These are phyloP conservation scores for Vaccinium vitisidaea DNA, from an alignment of 148 eudicot species.

Conservation along the genomic window DNA sequence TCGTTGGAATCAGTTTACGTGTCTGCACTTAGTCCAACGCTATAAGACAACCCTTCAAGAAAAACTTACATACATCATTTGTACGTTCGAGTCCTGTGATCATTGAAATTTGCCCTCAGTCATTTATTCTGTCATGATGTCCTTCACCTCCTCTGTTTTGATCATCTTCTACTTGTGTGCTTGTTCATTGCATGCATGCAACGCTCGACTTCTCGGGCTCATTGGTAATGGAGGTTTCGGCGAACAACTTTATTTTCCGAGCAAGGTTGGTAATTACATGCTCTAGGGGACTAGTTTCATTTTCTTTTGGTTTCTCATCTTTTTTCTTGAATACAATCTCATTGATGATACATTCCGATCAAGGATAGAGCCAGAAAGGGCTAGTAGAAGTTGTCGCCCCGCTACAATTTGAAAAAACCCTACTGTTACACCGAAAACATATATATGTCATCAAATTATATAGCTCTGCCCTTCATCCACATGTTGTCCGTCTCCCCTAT, in stretches of 20 bases:
- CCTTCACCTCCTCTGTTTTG: background rate
- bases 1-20: too few relatives aligned
- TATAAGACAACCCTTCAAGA: background rate
- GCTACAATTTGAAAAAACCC: too few relatives aligned
- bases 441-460: too few relatives aligned
- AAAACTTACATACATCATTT: background rate
- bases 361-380: too few relatives aligned
- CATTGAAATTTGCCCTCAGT: background rate
- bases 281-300: background rate
- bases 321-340: background rate
- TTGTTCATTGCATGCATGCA: conserved; percentile 16
- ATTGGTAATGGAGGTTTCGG: background rate
- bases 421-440: too few relatives aligned
- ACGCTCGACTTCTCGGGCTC: conserved; percentile 12
- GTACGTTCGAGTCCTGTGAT: background rate
- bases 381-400: too few relatives aligned
- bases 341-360: too few relatives aligned
- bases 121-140: background rate
- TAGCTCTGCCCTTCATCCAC: too few relatives aligned
- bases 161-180: conserved; percentile 6
- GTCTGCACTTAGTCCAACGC: background rate
- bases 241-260: background rate
- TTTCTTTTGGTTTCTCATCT: background rate
- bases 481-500: too few relatives aligned
- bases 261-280: background rate